Evolutionary conservation across 2,329 filamentous ascomycete species (phyloP), one percentile per base, ranked within the genome.

Genomic region (Arthrobotrys conoides): DNA sequence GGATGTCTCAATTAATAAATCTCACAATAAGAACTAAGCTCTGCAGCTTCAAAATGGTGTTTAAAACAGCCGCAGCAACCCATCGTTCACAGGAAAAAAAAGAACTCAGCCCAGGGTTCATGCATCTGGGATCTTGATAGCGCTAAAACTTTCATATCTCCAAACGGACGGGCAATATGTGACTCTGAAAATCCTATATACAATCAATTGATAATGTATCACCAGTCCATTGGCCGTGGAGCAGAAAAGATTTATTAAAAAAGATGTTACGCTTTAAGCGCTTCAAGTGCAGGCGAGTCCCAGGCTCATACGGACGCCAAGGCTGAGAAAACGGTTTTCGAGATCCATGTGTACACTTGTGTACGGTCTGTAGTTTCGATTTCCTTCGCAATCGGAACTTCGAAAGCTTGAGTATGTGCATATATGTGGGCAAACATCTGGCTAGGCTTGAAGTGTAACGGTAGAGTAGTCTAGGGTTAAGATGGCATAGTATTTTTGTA

Each of bases 71-170:
- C 57, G 57, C 57, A 61, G 57, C 57, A 27, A 36, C 44, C 57
- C 16, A 44, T 44, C 27, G 20, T 44, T 36, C 20, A 27, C 20
- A 44, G 36, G 36, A 46, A 46, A 46, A 46, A 46, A 46, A 20
- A 20, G n/a, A 20, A 20, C 33, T 3, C 33, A 61, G 36, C 57
- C 53, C 18, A n/a, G 6, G 36, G 41, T 44, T 61, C 33, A 61
- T 61, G 57, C 57, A 61, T 12, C 33, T 27, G 41, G 30, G 27
- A 59, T 59, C n/a, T 59, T 59, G 57, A 61, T 61, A 61, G 57
- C 57, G 57, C 36, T 46, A 46, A 20, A 18, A 16, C 44, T 16
- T 61, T 20, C 20, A 6, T 4, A 44, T n/a, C n/a, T 61, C 20
- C 20, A 6, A 4, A 44, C 30, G 24, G 44, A 61, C 44, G 44